A percentile compares a stretch with the other conserved stretches of the same genome.
Evolutionary conservation across 306 rosid species (phyloP).

Genomic region (Glycine soja): DNA sequence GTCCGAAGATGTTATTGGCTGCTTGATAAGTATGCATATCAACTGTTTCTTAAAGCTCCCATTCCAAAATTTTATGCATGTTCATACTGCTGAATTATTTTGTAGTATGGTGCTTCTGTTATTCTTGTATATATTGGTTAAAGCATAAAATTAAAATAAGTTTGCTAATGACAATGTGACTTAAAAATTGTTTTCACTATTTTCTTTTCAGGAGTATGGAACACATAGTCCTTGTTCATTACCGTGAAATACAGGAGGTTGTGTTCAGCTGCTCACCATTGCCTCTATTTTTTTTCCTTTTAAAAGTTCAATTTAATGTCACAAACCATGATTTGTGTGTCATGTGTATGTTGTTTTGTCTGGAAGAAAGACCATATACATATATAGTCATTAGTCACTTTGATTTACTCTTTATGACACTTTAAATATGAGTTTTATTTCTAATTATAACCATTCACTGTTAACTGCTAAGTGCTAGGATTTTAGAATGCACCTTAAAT

Average conservation of each 20-base stretch:
- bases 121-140: conserved; percentile 31
- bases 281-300: conserved; percentile 16
- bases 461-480: conserved; percentile 2
- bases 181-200: conserved; percentile 15
- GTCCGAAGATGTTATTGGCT: conserved; percentile 98
- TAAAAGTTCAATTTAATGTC: conserved; percentile 33
- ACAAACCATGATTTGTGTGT: conserved; percentile 24
- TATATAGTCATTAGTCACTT: conserved; percentile 5
- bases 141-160: conserved; percentile 25
- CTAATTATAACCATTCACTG: too few relatives aligned
- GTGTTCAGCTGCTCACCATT: conserved; percentile 32
- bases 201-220: conserved; percentile 88
- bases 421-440: too few relatives aligned
- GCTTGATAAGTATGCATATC: conserved; percentile 86
- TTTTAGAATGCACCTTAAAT: conserved; percentile 3
- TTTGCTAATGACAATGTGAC: conserved; percentile 22
- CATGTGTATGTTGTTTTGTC: conserved; percentile 31
- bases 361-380: conserved; percentile 14
- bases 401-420: neutral
- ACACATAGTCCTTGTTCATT: conserved; percentile 97
- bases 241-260: conserved; percentile 96
- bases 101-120: conserved; percentile 31
- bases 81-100: conserved; percentile 38
- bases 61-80: conserved; percentile 33
- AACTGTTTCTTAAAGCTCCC: conserved; percentile 37